Base-by-base conservation (phyloP, 495 filamentous ascomycete genomes). In the Penicillium soppii region DNA sequence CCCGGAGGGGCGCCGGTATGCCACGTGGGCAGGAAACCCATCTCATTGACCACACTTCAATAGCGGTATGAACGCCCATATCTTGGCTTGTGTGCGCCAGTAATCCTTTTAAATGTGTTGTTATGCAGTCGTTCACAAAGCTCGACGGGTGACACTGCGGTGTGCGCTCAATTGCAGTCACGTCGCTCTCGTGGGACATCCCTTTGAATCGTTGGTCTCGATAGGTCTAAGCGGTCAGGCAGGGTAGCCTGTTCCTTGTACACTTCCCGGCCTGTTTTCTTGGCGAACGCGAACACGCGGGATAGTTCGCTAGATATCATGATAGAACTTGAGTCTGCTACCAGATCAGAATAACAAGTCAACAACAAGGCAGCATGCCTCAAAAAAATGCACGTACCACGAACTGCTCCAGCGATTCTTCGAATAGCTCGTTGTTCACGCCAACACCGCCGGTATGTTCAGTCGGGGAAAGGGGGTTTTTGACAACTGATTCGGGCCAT, bases 371-470 rank as follows among this genome's bases (percentile, higher is more conserved):
- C 46, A 39, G 37, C n/a, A 15, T 30, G 25, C 12, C 17, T 25
- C 29, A 23, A 45, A 32, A 29, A 48, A 43, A 49, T 19, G 26
- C 22, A 68, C 75, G 54, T 70, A 83, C 81, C 58, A 94, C 79
- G 56, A 95, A 95, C 60, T 91, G 86, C 59, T 97, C 94, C 49
- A 97, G 69, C 2, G 89, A 92, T 53, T 90, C 74, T 69, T 97
- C 92, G 66, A 97, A 97, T 53, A 97, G 76, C 74, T 97, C 92
- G 65, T 96, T 96, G 56, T 85, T 89, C 32, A 97, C 92, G 10
- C 92, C 92, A 26, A 87, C 78, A 29, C 92, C 92, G 30, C 88
- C 85, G 27, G 87, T 86, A 71, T 97, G 92, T 68, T 97, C 92
- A 21, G 86, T 80, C 13, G 92, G 92, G 16, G 90, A 89, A 15